Base-by-base conservation (phyloP, 495 filamentous ascomycete species). In the Trichoderma orchidacearum region DNA sequence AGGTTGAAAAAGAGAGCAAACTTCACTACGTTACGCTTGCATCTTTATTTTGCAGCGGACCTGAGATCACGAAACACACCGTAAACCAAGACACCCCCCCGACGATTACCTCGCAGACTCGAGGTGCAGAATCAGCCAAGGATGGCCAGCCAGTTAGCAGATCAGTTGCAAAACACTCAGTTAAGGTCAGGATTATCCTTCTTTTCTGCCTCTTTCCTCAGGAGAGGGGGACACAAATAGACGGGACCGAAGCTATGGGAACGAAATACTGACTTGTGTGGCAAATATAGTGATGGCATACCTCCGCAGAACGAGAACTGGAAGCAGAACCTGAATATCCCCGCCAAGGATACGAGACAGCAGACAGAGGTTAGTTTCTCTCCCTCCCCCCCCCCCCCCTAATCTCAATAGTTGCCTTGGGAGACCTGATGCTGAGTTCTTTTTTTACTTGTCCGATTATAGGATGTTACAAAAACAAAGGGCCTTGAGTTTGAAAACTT, bases 401-500 rank as follows among this genome's bases (percentile, higher is more conserved):
- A n/a, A n/a, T n/a, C n/a, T 8, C 18, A 8, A 27, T 13, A 11
- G 51, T 21, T 62, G 50, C 35, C 32, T 54, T 28, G 66, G 57
- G 66, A 59, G 13, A 58, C 28, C 57, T 60, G 38, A 63, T 60
- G 7, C 5, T 21, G 3, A 11, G 41, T 8, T 48, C 7, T 23
- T 7, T 36, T 23, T 7, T 36, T 41, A 3, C 12, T 41, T 41
- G n/a, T 41, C n/a, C 4, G n/a, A 41, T 9, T 51, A 18, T 56
- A 96, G 88, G 93, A 99, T 83, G 93, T 99, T 38, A 96, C 91
- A 45, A 87, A 86, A 56, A 97, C 91, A 3, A 99, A 96, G 75
- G 93, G 93, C 54, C 77, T 97, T 57, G 93, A 97, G 57, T 99
- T 95, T 61, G 93, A 97, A 66, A 91, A 99, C 57, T 95, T 99